Percentiles rank a stretch among this genome's conserved stretches.
Evolutionary conservation across 257 asterid genomes (phyloP).

Genomic region (Solanum habrochaites): DNA sequence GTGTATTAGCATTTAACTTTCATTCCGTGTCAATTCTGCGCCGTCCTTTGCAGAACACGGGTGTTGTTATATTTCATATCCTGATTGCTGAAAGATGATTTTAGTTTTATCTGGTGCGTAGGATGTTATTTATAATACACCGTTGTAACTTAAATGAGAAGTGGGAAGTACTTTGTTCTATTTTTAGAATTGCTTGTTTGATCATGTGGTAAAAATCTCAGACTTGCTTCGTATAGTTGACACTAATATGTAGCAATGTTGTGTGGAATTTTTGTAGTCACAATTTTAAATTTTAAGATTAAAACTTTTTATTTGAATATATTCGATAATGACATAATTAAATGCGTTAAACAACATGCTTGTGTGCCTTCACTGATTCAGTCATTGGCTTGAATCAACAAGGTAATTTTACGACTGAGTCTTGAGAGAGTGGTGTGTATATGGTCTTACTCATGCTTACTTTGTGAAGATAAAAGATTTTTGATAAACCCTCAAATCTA

Average conservation of each 20-base stretch:
- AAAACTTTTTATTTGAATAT: too few relatives aligned
- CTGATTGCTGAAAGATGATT: neutral
- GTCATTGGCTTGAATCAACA: neutral
- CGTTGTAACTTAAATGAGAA: neutral
- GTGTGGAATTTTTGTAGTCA: too few relatives aligned
- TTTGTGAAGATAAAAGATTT: too few relatives aligned
- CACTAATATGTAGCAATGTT: too few relatives aligned
- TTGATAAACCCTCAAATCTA: too few relatives aligned
- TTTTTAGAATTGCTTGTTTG: neutral
- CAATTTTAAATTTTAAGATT: too few relatives aligned
- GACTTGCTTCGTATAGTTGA: neutral
- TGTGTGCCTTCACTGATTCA: neutral
- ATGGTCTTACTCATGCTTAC: too few relatives aligned
- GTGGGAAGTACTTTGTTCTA: neutral
- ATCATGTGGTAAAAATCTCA: neutral
- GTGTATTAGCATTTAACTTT: neutral
- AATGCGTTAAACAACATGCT: neutral
- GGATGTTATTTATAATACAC: neutral
- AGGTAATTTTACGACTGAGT: neutral
- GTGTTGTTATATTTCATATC: neutral
- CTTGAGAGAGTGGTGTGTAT: neutral
- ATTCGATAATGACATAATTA: too few relatives aligned
- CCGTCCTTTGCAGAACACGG: neutral
- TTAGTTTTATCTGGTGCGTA: neutral
- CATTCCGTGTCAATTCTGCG: neutral